Evolutionary conservation across 345 rosid genomes (phyloP).

Genomic region (Stellera chamaejasme): DNA sequence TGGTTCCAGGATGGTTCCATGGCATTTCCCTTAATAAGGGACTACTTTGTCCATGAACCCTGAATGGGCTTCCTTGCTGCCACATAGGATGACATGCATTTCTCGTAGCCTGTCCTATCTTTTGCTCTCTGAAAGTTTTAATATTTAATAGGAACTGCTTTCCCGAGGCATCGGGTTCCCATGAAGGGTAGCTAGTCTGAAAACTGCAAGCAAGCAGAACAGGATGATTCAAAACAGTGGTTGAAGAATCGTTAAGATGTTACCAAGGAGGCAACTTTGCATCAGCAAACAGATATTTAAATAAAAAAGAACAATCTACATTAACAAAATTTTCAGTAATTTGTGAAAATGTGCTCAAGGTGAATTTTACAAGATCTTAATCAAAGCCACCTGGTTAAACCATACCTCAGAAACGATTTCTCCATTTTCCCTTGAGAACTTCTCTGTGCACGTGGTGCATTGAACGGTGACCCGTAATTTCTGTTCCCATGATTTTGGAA

Average conservation of each 20-base stretch:
- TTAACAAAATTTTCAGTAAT: neutral
- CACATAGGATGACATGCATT: conserved; percentile 27
- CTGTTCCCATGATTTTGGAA: conserved; percentile 82
- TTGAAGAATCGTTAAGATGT: too few relatives aligned
- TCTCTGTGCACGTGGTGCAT: conserved; percentile 41
- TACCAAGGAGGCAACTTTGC: too few relatives aligned
- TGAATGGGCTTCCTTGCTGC: conserved; percentile 41
- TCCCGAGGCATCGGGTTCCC: conserved; percentile 81
- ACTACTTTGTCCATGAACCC: conserved; percentile 35
- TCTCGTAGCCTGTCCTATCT: conserved; percentile 43
- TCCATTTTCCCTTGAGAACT: conserved; percentile 99
- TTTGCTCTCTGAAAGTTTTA: conserved; percentile 70
- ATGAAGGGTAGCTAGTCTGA: conserved; percentile 75
- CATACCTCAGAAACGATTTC: conserved; percentile 94
- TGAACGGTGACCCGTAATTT: conserved; percentile 72
- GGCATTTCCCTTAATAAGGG: conserved; percentile 43
- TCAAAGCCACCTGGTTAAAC: neutral
- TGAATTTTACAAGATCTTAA: neutral
- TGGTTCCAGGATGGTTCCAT: conserved; percentile 19
- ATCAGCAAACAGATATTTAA: neutral
- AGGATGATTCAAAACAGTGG: neutral
- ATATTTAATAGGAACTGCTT: conserved; percentile 71
- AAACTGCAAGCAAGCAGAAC: conserved; percentile 49
- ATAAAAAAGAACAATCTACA: neutral
- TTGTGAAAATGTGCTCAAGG: neutral